phyloP scores from a whole-genome alignment of 106 monocot species.

The Dendrobium chrysotoxum region DNA sequence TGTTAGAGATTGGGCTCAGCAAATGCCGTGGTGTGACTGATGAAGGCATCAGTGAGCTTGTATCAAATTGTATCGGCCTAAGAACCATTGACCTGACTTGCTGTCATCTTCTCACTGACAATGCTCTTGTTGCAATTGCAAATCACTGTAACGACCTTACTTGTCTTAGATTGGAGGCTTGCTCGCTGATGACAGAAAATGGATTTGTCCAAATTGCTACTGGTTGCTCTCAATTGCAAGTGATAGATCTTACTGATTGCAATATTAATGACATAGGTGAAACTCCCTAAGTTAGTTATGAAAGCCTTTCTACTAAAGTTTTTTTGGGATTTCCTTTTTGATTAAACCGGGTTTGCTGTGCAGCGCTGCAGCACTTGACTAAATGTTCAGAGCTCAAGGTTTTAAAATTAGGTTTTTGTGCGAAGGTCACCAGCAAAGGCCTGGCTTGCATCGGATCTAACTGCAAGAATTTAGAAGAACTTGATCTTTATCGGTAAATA shows the following conservation, averaged over 20 bases:
- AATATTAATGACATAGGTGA: constrained; percentile 53
- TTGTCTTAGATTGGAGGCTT: constrained; percentile 65
- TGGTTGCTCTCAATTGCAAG: constrained; percentile 39
- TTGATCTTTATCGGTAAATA: constrained; percentile 82
- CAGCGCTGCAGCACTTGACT: constrained; percentile 67
- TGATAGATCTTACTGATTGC: constrained; percentile 91
- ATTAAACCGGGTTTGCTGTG: background rate
- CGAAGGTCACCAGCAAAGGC: constrained; percentile 47
- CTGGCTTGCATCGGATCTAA: constrained; percentile 50
- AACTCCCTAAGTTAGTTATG: too few relatives aligned
- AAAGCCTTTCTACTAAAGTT: background rate
- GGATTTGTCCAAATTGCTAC: constrained; percentile 49
- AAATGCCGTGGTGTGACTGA: constrained; percentile 77
- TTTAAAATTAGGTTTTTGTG: constrained; percentile 75
- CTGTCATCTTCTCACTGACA: constrained; percentile 60
- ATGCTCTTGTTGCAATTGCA: constrained; percentile 40
- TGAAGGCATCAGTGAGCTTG: constrained; percentile 54
- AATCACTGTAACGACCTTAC: constrained; percentile 38
- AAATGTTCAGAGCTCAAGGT: constrained; percentile 44
- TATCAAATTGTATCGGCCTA: constrained; percentile 32
- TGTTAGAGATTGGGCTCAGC: constrained; percentile 70
- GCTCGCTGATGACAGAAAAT: constrained; percentile 53
- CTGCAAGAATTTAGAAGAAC: constrained; percentile 56
- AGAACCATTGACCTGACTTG: constrained; percentile 72
- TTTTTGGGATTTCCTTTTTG: background rate